phyloP scores from a whole-genome alignment of 495 filamentous ascomycete genomes.

The Astrothelium subdiscretum region DNA sequence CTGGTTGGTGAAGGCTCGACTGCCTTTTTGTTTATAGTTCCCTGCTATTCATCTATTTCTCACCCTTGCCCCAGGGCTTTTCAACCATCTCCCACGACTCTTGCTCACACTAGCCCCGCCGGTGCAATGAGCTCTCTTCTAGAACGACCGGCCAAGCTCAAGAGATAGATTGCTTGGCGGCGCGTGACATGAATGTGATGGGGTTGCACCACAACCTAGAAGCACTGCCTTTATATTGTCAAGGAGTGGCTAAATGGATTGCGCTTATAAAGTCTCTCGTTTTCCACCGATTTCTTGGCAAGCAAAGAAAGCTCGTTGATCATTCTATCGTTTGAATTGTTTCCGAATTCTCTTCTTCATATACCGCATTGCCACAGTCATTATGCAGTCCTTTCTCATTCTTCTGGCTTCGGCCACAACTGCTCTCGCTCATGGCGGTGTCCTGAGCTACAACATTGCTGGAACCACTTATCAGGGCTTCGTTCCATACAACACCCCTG shows the following conservation, averaged over 20 bases:
- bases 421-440: constrained; percentile 40
- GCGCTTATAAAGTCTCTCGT: not conserved
- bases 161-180: too few species aligned
- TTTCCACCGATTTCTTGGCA: not conserved
- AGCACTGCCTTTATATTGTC: too few species aligned
- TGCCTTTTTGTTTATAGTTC: too few species aligned
- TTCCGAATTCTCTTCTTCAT: not conserved
- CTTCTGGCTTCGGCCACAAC: not conserved
- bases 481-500: constrained; percentile 28
- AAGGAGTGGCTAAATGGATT: not conserved
- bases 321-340: not conserved
- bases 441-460: constrained; percentile 44
- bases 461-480: constrained; percentile 46
- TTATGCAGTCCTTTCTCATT: not conserved
- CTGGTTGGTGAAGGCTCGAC: too few species aligned
- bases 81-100: too few species aligned
- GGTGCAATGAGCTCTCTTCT: too few species aligned
- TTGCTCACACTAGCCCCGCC: too few species aligned
- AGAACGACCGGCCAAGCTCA: too few species aligned
- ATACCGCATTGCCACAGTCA: not conserved
- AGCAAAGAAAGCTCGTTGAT: not conserved
- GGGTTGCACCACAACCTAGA: too few species aligned
- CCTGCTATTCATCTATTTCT: too few species aligned
- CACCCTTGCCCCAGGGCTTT: too few species aligned
- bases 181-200: too few species aligned